Percentiles rank a stretch among this genome's conserved stretches.
phyloP scores from a whole-genome alignment of 2,329 filamentous ascomycete species.

The Phialophora macrospora region DNA sequence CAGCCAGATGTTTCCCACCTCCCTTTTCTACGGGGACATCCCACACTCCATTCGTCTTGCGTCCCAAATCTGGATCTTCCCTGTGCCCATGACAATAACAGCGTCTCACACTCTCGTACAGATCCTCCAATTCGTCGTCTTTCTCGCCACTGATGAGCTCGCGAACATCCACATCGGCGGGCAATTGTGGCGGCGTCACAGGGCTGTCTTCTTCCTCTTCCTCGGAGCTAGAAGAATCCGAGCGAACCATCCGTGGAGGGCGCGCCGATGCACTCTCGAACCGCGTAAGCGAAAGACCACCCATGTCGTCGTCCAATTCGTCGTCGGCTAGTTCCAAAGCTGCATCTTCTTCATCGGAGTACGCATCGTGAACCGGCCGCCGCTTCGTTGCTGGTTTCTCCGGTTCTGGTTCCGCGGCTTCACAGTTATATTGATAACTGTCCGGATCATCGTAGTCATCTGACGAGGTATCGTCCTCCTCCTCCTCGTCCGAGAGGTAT shows the following conservation, averaged over 20 bases:
- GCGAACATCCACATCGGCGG: constrained; percentile 29
- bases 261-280: constrained; percentile 32
- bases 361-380: constrained; percentile 24
- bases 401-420: neutral
- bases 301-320: constrained; percentile 31
- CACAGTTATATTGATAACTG: constrained; percentile 7
- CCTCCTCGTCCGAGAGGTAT: constrained; percentile 19
- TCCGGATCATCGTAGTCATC: constrained; percentile 35
- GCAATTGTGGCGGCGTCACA: constrained; percentile 30
- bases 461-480: constrained; percentile 25
- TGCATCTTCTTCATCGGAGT: constrained; percentile 34
- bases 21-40: constrained; percentile 32
- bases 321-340: constrained; percentile 6
- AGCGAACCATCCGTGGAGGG: constrained; percentile 33
- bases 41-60: constrained; percentile 24
- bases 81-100: constrained; percentile 32
- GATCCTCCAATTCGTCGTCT: constrained; percentile 28
- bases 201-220: constrained; percentile 27
- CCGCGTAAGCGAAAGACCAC: constrained; percentile 29
- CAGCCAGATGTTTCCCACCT: constrained; percentile 30
- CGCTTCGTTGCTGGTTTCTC: constrained; percentile 13
- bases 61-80: constrained; percentile 19
- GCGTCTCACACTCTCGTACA: constrained; percentile 33
- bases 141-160: constrained; percentile 31
- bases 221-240: constrained; percentile 21